Evolutionary conservation across 2,329 filamentous ascomycete genomes (phyloP), one percentile per base, ranked within the genome.

Genomic region (Orbilia blumenaviensis): DNA sequence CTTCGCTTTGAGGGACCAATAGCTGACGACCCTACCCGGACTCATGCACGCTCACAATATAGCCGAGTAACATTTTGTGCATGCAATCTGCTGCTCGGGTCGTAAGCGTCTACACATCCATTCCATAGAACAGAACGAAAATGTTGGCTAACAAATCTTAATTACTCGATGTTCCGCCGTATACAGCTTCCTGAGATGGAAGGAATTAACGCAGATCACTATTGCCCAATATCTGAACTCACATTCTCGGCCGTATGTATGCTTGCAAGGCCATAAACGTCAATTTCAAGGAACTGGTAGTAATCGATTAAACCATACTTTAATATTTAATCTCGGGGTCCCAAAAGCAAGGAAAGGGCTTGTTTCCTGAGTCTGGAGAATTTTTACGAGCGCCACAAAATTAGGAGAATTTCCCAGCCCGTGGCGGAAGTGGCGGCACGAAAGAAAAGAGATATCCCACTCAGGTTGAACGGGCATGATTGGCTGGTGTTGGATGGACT

Each of bases 381-480:
- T 62, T 29, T n/a, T n/a, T 74, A 25, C 42, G 41, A 38, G 60
- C 72, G 69, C 69, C 69, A 74, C 58, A 76, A 66, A 66, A 68
- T 67, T 76, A 76, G 72, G 72, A 76, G 72, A 76, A 69, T 76
- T 76, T 69, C 64, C 64, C 63, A 64, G 56, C 56, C 58, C 8
- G 63, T 62, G 72, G 72, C 72, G 72, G 72, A 61, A 69, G 72
- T 76, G 72, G 72, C 72, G 72, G 64, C 64, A 64, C n/a, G n/a
- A 5, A 32, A 36, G 21, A 60, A 32, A 38, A 58, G 50, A 66
- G 44, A 56, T 44, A 23, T 62, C 42, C 52, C 69, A 32, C 50
- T 60, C 60, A 42, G 32, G 36, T 29, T 29, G 52, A 42, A 58
- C 46, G 32, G 27, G 18, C 8, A 38, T 66, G 52, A 50, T 50